phyloP scores from a whole-genome alignment of 2,329 filamentous ascomycete genomes.

The Ophiostoma ips region DNA sequence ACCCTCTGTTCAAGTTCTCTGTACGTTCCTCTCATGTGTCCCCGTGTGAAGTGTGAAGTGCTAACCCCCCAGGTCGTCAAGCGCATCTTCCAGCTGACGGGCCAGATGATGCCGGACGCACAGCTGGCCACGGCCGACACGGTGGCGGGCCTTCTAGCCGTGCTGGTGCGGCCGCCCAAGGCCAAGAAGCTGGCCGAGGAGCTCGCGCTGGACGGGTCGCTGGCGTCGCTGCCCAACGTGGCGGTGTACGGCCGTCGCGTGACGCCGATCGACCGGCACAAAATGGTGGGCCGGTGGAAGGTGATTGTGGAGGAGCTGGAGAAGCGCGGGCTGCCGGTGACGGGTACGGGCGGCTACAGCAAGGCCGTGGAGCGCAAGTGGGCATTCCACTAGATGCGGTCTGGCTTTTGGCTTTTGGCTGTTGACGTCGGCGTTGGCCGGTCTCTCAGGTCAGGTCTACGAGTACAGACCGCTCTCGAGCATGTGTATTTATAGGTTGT shows the following conservation, averaged over 20 bases:
- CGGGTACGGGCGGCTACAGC: slow-evolving; percentile 16
- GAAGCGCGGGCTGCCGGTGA: slow-evolving; percentile 18
- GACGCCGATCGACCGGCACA: slow-evolving; percentile 59
- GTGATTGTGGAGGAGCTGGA: slow-evolving; percentile 21
- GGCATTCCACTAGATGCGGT: slow-evolving; percentile 3
- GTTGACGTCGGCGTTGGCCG: too few species aligned
- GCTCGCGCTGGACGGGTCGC: slow-evolving; percentile 32
- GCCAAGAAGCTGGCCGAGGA: slow-evolving; percentile 49
- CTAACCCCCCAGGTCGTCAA: slow-evolving; percentile 52
- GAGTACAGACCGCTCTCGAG: background rate
- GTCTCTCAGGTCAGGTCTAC: background rate
- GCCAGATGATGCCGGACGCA: slow-evolving; percentile 58
- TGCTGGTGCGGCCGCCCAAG: slow-evolving; percentile 40
- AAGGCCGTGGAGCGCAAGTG: slow-evolving; percentile 14
- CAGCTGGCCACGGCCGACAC: slow-evolving; percentile 43
- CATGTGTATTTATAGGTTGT: background rate
- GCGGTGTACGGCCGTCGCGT: slow-evolving; percentile 49
- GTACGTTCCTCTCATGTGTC: slow-evolving; percentile 50
- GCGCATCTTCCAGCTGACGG: slow-evolving; percentile 68
- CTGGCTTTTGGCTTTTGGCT: background rate
- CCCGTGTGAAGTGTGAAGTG: too few species aligned
- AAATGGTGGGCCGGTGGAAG: slow-evolving; percentile 29
- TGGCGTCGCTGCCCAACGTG: slow-evolving; percentile 53
- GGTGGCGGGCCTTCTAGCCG: slow-evolving; percentile 38
- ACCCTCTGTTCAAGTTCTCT: slow-evolving; percentile 54